Base-by-base conservation (phyloP, 345 rosid species). In the Eucalyptus erythrocorys region DNA sequence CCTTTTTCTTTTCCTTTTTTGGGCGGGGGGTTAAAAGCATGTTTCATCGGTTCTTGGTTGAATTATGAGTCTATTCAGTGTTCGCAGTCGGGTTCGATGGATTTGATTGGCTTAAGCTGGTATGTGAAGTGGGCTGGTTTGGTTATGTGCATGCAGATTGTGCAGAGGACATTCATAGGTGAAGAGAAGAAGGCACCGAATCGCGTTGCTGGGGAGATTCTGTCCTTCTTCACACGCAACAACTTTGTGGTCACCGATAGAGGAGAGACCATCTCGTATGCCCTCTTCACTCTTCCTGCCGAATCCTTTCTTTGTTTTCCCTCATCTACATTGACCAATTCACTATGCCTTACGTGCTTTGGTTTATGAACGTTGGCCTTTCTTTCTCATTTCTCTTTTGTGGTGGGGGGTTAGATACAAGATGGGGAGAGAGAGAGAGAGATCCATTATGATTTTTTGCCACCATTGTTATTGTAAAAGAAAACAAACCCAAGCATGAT, bases 191-290 rank as follows among this genome's bases (percentile, higher is more conserved):
- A 93, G 90, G 91, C 91, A 79, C 96, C 99, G 15, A 95, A 91
- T 48, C 96, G 92, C 88, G 94, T 93, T 79, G 99, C 99, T 9
- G 99, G 98, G 86, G 98, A 96, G 90, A 96, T 97, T 90, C 90
- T 95, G 43, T 96, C 99, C 8, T 97, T 96, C 92, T 97, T 97
- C 92, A 93, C 96, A 10, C 93, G 98, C 87, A 97, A 96, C 91
- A 97, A 96, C 90, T 97, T 97, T 89, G 90, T 82, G 71, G 96
- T 96, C 43, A 92, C 96, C 81, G 98, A 94, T 88, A 92, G 96
- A 89, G 99, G 99, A 92, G 99, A 97, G 92, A 94, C 98, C 22
- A 91, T 97, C 87, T 96, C 98, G 99, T 97, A 94, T 94, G 95
- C 88, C 85, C 47, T 21, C 82, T 16, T 68, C 43, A 68, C 2